Percentiles rank a stretch among this genome's conserved stretches.
These are phyloP conservation scores for Cordyceps militaris DNA, from an alignment of 2,329 filamentous ascomycete species.

Conservation along the genomic window DNA sequence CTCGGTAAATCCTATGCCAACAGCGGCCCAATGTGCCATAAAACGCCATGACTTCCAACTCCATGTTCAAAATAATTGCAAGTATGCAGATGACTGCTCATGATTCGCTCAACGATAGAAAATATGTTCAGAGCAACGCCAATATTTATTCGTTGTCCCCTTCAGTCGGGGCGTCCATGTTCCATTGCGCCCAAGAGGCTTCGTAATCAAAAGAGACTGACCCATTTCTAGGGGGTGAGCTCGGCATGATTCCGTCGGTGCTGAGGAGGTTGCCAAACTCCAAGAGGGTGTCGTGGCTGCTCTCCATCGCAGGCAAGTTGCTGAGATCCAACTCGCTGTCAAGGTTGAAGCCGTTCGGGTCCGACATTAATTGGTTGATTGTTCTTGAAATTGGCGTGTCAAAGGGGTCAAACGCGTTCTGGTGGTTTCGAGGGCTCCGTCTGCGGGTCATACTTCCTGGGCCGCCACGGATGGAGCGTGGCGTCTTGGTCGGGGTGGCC, in stretches of 20 bases:
- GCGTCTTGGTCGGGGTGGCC: constrained; percentile 42
- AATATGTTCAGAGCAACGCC: not conserved
- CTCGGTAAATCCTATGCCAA: not conserved
- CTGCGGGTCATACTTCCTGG: constrained; percentile 29
- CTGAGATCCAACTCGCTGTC: constrained; percentile 38
- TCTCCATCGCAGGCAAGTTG: constrained; percentile 32
- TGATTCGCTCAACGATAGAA: not conserved
- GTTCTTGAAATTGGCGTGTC: constrained; percentile 56
- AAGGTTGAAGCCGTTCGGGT: constrained; percentile 40
- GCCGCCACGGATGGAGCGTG: constrained; percentile 24
- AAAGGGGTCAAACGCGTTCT: constrained; percentile 32
- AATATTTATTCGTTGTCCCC: constrained; percentile 1
- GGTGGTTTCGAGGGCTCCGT: constrained; percentile 36
- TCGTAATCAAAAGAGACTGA: constrained; percentile 25
- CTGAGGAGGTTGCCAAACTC: constrained; percentile 44
- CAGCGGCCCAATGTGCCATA: not conserved
- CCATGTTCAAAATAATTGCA: not conserved
- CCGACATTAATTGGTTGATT: constrained; percentile 57
- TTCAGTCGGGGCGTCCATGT: not conserved
- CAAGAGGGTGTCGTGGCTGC: constrained; percentile 28
- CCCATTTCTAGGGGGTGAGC: constrained; percentile 36
- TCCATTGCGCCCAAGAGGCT: constrained; percentile 11
- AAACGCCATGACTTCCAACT: constrained; percentile 1
- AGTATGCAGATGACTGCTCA: not conserved
- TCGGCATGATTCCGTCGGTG: constrained; percentile 41